Percentiles rank a stretch among this genome's conserved stretches.
These are phyloP conservation scores for Cicer cuneatum DNA, from an alignment of 306 rosid species.

Conservation along the genomic window DNA sequence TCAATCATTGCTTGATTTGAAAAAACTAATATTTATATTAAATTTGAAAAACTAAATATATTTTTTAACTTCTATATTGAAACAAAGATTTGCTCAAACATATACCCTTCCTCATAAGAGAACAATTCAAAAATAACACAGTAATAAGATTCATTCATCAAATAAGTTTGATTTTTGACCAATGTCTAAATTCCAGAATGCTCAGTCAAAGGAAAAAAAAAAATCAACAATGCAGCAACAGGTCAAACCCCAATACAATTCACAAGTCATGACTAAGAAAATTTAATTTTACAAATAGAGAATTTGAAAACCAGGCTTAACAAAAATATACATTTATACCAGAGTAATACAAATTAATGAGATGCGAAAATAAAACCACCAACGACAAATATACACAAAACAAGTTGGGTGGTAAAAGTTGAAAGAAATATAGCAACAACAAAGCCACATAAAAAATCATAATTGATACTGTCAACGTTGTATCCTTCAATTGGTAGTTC, in stretches of 20 bases:
- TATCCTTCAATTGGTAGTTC: slow-evolving; percentile 35
- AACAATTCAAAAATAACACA: neutral
- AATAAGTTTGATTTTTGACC: slow-evolving; percentile 18
- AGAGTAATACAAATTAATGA: slow-evolving; percentile 16
- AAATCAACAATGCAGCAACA: slow-evolving; percentile 25
- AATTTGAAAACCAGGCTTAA: slow-evolving; percentile 5
- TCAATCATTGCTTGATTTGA: too few relatives aligned
- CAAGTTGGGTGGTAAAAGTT: slow-evolving; percentile 33
- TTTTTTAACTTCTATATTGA: too few relatives aligned
- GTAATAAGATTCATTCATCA: neutral
- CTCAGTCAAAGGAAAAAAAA: neutral
- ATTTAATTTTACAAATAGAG: neutral
- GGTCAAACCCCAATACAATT: neutral
- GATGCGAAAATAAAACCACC: slow-evolving; percentile 21
- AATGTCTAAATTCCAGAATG: slow-evolving; percentile 13
- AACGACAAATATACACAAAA: slow-evolving; percentile 20
- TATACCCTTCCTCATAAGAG: neutral
- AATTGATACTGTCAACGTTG: slow-evolving; percentile 38
- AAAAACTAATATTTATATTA: too few relatives aligned
- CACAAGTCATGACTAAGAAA: slow-evolving; percentile 1
- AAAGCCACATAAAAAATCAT: slow-evolving; percentile 21
- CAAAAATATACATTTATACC: neutral
- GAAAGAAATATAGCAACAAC: slow-evolving; percentile 39
- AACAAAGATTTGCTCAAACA: too few relatives aligned
- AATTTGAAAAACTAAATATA: too few relatives aligned